These are phyloP conservation scores for Cantharellus anzutake DNA, from an alignment of 768 basidiomycete genomes.

Conservation along the genomic window DNA sequence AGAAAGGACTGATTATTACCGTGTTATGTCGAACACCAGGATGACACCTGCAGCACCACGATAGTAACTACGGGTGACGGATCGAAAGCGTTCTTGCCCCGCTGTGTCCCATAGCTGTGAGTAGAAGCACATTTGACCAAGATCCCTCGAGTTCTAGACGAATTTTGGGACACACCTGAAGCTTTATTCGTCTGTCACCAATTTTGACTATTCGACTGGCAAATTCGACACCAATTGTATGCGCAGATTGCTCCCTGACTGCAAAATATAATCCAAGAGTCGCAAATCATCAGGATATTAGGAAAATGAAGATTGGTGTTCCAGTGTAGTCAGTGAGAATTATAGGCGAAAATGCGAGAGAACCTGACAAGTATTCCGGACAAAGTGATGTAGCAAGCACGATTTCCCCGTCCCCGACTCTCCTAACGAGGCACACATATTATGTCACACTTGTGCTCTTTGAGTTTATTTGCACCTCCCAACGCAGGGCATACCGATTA, in stretches of 20 bases:
- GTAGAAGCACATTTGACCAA: not conserved
- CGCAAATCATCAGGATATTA: not conserved
- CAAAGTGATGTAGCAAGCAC: conserved; percentile 89
- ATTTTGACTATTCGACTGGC: conserved; percentile 84
- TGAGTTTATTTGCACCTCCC: not conserved
- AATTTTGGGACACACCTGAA: conserved; percentile 43
- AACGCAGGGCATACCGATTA: conserved; percentile 46
- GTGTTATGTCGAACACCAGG: conserved; percentile 87
- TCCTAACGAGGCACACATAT: conserved; percentile 27
- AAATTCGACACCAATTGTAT: conserved; percentile 98
- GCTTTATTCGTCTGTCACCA: conserved; percentile 85
- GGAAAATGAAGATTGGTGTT: not conserved
- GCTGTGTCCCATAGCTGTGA: conserved; percentile 88
- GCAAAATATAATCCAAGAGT: not conserved
- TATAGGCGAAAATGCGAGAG: conserved; percentile 8
- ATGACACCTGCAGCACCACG: conserved; percentile 85
- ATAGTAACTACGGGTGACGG: conserved; percentile 90
- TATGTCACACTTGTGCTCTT: not conserved
- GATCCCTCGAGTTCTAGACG: not conserved
- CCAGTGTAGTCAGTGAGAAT: not conserved
- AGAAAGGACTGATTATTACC: conserved; percentile 21
- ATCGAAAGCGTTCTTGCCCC: conserved; percentile 90
- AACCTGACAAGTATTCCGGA: conserved; percentile 75
- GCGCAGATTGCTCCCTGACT: conserved; percentile 95
- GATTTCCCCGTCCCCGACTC: conserved; percentile 97